Evolutionary conservation across 2,329 filamentous ascomycete genomes (phyloP).

Genomic region (Fonsecaea pedrosoi): DNA sequence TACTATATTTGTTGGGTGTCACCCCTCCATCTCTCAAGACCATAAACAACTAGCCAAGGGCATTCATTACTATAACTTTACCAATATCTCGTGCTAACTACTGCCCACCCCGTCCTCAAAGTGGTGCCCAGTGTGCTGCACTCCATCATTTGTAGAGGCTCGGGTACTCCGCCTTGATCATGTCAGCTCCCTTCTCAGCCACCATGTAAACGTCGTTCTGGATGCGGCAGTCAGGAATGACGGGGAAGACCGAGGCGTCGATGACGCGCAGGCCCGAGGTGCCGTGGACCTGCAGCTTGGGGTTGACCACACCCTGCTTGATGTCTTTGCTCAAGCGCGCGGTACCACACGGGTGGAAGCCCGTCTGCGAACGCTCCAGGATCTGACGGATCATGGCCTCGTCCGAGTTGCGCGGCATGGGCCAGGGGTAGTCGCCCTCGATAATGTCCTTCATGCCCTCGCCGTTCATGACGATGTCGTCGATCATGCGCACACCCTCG

Average conservation of each 20-base stretch:
- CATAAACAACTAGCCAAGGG: no score
- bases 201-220: conserved; percentile 48
- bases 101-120: background rate
- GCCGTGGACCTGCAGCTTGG: conserved; percentile 44
- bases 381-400: conserved; percentile 63
- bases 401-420: conserved; percentile 63
- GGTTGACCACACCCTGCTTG: conserved; percentile 50
- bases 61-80: background rate
- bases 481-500: conserved; percentile 62
- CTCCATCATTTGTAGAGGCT: background rate
- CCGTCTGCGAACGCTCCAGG: conserved; percentile 65
- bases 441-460: conserved; percentile 59
- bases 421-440: conserved; percentile 62
- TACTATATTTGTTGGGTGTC: background rate
- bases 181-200: conserved; percentile 45
- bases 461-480: conserved; percentile 64
- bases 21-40: no score
- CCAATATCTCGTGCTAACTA: background rate
- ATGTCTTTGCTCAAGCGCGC: conserved; percentile 60
- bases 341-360: conserved; percentile 66
- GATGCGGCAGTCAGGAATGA: conserved; percentile 48
- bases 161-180: conserved; percentile 34
- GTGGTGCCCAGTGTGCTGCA: background rate
- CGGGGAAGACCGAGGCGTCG: conserved; percentile 46
- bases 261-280: conserved; percentile 44